Evolutionary conservation across 768 basidiomycete species (phyloP).

Genomic region (Mycena indigotica): DNA sequence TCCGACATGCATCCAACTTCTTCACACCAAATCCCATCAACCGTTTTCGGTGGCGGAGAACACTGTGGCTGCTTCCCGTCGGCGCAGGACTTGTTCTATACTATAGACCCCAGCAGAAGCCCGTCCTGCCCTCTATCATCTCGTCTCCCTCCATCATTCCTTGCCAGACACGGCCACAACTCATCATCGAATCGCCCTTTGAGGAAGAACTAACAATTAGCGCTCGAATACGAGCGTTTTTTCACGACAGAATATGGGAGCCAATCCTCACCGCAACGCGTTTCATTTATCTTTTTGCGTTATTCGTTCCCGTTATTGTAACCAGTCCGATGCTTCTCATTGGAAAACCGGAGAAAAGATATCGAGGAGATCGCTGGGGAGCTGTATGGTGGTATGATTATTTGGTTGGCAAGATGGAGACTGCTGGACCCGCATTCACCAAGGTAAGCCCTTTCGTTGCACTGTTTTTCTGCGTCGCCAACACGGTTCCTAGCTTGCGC

Average conservation of each 20-base stretch:
- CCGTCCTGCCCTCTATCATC: slow-evolving; percentile 51
- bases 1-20: slow-evolving; percentile 36
- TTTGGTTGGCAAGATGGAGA: slow-evolving; percentile 86
- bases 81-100: slow-evolving; percentile 57
- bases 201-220: slow-evolving; percentile 57
- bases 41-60: slow-evolving; percentile 32
- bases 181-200: slow-evolving; percentile 65
- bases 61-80: slow-evolving; percentile 59
- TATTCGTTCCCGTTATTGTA: slow-evolving; percentile 89
- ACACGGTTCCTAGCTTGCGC: slow-evolving; percentile 90
- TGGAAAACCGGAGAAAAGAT: slow-evolving; percentile 53
- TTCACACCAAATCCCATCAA: slow-evolving; percentile 36
- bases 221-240: slow-evolving; percentile 44
- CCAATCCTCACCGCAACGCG: slow-evolving; percentile 81
- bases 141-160: slow-evolving; percentile 51
- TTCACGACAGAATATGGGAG: slow-evolving; percentile 73
- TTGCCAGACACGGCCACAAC: slow-evolving; percentile 29
- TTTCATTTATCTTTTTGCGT: slow-evolving; percentile 77
- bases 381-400: slow-evolving; percentile 98
- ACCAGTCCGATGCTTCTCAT: slow-evolving; percentile 82
- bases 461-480: no score
- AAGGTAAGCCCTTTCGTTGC: slow-evolving; percentile 82
- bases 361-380: slow-evolving; percentile 84
- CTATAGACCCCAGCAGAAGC: slow-evolving; percentile 44
- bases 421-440: slow-evolving; percentile 95